These are phyloP conservation scores for Geranium incanum DNA, from an alignment of 441 rosid species.

Conservation along the genomic window DNA sequence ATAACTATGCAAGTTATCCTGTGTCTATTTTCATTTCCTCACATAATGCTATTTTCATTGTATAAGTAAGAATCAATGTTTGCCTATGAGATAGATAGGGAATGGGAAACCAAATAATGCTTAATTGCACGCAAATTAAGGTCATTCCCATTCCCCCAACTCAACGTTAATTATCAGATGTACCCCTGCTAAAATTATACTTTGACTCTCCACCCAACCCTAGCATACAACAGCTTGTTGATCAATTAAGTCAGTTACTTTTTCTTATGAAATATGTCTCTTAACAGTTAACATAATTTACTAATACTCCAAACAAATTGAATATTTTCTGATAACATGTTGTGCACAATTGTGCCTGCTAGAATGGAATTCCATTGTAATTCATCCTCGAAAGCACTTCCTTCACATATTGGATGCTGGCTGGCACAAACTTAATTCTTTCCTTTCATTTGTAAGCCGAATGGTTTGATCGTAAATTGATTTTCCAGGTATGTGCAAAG, in stretches of 20 bases:
- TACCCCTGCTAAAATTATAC: not conserved
- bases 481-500: slow-evolving; percentile 60
- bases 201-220: not conserved
- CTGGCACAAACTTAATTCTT: not conserved
- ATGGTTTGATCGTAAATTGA: not conserved
- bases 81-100: no score
- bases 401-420: not conserved
- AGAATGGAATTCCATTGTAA: not conserved
- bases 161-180: no score
- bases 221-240: not conserved
- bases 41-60: no score
- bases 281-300: not conserved
- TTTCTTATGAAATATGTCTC: not conserved
- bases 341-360: not conserved
- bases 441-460: not conserved
- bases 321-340: not conserved
- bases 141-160: no score
- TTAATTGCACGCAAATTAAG: no score
- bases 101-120: no score
- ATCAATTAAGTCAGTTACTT: not conserved
- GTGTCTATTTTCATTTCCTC: no score
- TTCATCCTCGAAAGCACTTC: not conserved
- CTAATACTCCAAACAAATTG: not conserved
- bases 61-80: no score
- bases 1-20: not conserved